phyloP scores from a whole-genome alignment of 2,329 filamentous ascomycete genomes.

The Thyridium curvatum region DNA sequence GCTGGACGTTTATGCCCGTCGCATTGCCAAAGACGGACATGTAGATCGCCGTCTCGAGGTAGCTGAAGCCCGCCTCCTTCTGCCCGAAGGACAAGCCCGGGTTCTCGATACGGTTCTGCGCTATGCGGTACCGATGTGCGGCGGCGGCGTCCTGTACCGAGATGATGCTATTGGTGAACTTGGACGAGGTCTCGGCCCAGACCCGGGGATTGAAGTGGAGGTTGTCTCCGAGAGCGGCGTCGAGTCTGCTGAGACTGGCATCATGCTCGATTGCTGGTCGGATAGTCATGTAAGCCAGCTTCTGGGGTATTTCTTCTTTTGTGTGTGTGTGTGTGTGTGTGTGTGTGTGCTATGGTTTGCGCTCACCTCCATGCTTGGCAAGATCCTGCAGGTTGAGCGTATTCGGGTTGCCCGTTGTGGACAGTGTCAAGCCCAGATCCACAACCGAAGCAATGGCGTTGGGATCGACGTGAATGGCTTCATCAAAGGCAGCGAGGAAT shows the following conservation, averaged over 20 bases:
- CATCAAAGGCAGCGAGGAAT: constrained; percentile 27
- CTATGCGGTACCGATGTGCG: neutral
- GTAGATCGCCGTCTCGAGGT: constrained; percentile 6
- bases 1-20: constrained; percentile 2
- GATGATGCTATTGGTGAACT: constrained; percentile 24
- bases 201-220: neutral
- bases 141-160: neutral
- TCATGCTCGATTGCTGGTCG: constrained; percentile 1
- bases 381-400: constrained; percentile 22
- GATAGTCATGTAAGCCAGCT: no score
- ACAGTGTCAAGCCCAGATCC: constrained; percentile 31
- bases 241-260: constrained; percentile 1
- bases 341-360: no score
- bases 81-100: constrained; percentile 3
- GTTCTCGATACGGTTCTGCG: constrained; percentile 4
- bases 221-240: constrained; percentile 1
- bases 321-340: no score
- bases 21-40: constrained; percentile 6
- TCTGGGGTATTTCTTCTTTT: no score
- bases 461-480: constrained; percentile 35
- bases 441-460: constrained; percentile 33
- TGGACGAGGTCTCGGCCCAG: neutral
- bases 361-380: no score
- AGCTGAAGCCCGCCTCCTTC: constrained; percentile 1
- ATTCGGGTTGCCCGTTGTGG: constrained; percentile 36